Evolutionary conservation across 495 filamentous ascomycete species (phyloP), one percentile per base, ranked within the genome.

Genomic region (Pseudevernia furfuracea): DNA sequence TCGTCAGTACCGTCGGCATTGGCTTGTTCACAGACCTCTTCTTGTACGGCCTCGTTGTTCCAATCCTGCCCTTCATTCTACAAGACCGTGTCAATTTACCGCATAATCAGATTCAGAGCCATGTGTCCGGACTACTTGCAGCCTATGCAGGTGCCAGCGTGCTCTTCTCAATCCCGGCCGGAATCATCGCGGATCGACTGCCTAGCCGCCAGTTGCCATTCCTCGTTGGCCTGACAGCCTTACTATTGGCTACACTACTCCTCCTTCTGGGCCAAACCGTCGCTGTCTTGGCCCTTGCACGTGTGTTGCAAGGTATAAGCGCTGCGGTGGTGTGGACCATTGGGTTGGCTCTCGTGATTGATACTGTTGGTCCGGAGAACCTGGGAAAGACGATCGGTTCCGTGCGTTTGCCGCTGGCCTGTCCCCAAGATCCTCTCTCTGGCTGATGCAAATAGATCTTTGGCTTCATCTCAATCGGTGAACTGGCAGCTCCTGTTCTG

Each of bases 1-100:
- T 88, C 56, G 67, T 86, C 55, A 73, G 74, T 44, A 87, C 86
- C 17, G 81, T 88, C 17, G 83, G 79, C 60, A 75, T 86, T 44
- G 86, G 82, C 23, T 78, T 84, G 1, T 89, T 89, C 71, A 86
- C 83, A 0, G 84, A 88, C 71, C 71, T 86, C 66, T 81, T 82
- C 65, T 73, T 82, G 30, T 82, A 79, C 76, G 84, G 84, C 66
- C 71, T 88, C 59, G 77, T 88, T 39, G 81, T 88, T 1, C 86
- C 86, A 2, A 80, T 88, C 58, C 74, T 87, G 57, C 86, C 86
- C 28, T 87, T 81, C 64, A 80, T 87, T 61, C 78, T 88, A 2
- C 62, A 73, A 32, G 77, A 78, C 46, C 80, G 84, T 17, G 74
- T 87, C 44, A 60, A 75, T 36, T 60, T 87, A 14, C 80, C 84